Evolutionary conservation across 2,329 filamentous ascomycete species (phyloP).

Genomic region (Aspergillus sp.): DNA sequence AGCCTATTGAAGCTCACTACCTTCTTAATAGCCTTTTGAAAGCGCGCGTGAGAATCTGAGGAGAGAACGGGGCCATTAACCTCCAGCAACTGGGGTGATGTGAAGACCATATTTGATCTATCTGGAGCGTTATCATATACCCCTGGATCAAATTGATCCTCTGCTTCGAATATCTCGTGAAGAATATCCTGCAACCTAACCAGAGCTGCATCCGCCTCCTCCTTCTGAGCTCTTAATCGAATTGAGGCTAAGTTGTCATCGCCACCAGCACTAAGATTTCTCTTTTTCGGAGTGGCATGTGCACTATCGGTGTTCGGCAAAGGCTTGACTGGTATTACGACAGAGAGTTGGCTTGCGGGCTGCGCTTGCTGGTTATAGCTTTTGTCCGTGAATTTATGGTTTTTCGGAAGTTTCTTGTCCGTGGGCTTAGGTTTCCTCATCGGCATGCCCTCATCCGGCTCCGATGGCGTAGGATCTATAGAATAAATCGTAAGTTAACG

Average conservation of each 20-base stretch:
- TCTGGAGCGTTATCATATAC: slow-evolving; percentile 41
- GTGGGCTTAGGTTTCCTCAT: slow-evolving; percentile 23
- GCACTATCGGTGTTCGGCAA: slow-evolving; percentile 40
- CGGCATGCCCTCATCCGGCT: slow-evolving; percentile 21
- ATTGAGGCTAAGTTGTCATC: slow-evolving; percentile 60
- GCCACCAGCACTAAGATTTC: slow-evolving; percentile 57
- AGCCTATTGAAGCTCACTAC: slow-evolving; percentile 70
- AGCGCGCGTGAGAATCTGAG: slow-evolving; percentile 64
- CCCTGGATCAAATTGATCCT: slow-evolving; percentile 65
- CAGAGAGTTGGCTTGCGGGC: slow-evolving; percentile 39
- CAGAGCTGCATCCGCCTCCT: slow-evolving; percentile 74
- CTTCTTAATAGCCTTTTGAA: slow-evolving; percentile 72
- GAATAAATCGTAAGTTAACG: slow-evolving; percentile 16
- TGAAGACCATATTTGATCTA: slow-evolving; percentile 55
- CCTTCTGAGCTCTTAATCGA: slow-evolving; percentile 70
- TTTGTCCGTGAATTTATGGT: slow-evolving; percentile 48
- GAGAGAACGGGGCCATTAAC: slow-evolving; percentile 57
- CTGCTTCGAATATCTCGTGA: slow-evolving; percentile 71
- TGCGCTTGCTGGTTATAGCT: slow-evolving; percentile 23
- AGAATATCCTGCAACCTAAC: slow-evolving; percentile 69
- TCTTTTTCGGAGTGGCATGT: slow-evolving; percentile 30
- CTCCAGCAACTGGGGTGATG: slow-evolving; percentile 31
- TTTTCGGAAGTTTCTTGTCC: slow-evolving; percentile 23
- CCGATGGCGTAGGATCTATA: slow-evolving; percentile 36
- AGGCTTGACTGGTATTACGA: slow-evolving; percentile 50